Conservation (phyloP, 306 rosid genomes). For the Psophocarpus tetragonolobus region DNA sequence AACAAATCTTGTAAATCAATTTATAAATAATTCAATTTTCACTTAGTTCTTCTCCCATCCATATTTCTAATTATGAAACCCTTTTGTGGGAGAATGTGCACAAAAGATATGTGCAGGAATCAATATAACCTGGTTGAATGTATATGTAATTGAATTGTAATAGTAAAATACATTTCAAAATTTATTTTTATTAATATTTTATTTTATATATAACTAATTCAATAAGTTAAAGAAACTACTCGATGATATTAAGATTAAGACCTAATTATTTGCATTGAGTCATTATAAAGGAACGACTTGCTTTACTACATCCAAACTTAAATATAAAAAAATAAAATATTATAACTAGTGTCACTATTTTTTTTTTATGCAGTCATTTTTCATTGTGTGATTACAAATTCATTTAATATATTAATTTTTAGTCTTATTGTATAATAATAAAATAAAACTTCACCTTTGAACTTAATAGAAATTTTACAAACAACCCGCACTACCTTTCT, state of each 20-base stretch:
- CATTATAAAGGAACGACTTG: too few species aligned
- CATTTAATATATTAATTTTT: too few species aligned
- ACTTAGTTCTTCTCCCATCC: background rate
- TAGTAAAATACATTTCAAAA: background rate
- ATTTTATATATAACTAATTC: background rate
- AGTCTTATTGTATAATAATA: too few species aligned
- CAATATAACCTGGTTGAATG: background rate
- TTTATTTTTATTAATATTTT: background rate
- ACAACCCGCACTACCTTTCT: too few species aligned
- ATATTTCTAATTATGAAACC: background rate
- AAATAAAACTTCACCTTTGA: too few species aligned
- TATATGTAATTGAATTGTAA: background rate
- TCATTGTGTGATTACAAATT: too few species aligned
- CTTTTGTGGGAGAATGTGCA: background rate
- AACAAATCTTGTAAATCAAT: background rate
- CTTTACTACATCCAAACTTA: too few species aligned
- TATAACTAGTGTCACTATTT: too few species aligned
- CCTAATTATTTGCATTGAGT: background rate
- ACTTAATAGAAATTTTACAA: too few species aligned
- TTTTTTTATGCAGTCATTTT: too few species aligned
- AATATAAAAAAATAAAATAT: too few species aligned
- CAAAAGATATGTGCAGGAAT: background rate
- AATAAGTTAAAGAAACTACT: background rate
- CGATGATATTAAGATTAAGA: background rate
- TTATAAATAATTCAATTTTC: background rate